Evolutionary conservation across 306 rosid species (phyloP), one percentile per base, ranked within the genome.

Genomic region (Phaseolus lunatus): DNA sequence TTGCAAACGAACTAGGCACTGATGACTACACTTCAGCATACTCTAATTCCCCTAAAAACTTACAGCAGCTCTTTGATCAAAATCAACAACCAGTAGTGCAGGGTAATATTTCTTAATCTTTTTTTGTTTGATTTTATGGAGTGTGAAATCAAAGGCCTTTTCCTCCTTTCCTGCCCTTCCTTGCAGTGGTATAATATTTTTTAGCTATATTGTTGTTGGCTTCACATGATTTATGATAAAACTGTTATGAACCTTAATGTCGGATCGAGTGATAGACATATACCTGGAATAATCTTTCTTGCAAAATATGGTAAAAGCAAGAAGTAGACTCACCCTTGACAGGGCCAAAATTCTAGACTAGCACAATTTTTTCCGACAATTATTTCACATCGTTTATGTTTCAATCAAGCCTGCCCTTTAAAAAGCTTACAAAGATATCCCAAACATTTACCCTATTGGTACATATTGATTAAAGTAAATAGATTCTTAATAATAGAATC

Each of bases 31-130:
- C 82, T 45, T 33, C 96, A 16, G 27, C 86, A 15, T 92, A 80
- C 71, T 81, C 52, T 23, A 88, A 87, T 85, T 88, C 96, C 77
- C 89, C 94, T 45, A 93, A 91, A 80, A 90, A 91, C 72, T 72
- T 83, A 26, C 97, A 84, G 67, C 94, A 85, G 77, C 88, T 84
- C 63, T 86, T 89, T 50, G 98, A 93, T 75, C 93, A 87, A 77
- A 90, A 87, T 81, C 92, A 81, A 78, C 82, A 81, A 52, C 82
- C 91, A 23, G 62, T 77, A 56, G 78, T 82, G 85, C 97, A 92
- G 76, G 93, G 97, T 92, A 87, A 80, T 76, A 45, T 81, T 52
- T 74, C 81, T 72, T 69, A 68, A 26, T 65, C 50, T 9, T 47
- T 9, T 47, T 45, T 66, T 67, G 68, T 50, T 70, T 61, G 16